Conservation (phyloP, 495 filamentous ascomycete genomes). For the Neurospora terricola region DNA sequence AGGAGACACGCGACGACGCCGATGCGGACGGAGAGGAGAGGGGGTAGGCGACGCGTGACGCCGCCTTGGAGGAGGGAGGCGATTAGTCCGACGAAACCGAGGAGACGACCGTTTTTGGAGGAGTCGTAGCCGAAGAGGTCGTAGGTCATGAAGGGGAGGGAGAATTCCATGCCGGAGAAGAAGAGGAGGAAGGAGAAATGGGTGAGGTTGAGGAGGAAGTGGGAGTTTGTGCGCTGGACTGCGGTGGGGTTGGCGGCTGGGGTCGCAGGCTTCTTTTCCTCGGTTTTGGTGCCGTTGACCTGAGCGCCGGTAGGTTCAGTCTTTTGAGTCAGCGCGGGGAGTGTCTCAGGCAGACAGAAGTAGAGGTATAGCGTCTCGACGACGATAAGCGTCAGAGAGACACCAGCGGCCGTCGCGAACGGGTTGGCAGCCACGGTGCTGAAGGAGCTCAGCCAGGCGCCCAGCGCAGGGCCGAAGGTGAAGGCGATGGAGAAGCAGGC, state of each 20-base stretch:
- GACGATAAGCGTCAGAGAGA: slow-evolving; percentile 73
- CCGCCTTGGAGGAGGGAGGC: slow-evolving; percentile 82
- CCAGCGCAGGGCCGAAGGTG: slow-evolving; percentile 87
- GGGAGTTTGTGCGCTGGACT: slow-evolving; percentile 61
- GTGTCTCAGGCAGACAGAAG: slow-evolving; percentile 76
- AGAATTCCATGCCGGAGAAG: slow-evolving; percentile 96
- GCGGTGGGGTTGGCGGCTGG: slow-evolving; percentile 2
- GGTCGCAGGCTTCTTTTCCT: slow-evolving; percentile 13
- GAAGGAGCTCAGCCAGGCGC: slow-evolving; percentile 69
- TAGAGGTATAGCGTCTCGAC: slow-evolving; percentile 87
- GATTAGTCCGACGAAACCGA: slow-evolving; percentile 89
- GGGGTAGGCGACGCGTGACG: slow-evolving; percentile 70
- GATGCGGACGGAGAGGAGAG: slow-evolving; percentile 64
- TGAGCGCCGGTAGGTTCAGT: not conserved
- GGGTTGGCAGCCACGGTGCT: slow-evolving; percentile 76
- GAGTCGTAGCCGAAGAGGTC: slow-evolving; percentile 80
- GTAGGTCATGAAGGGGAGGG: slow-evolving; percentile 91
- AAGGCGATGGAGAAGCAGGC: slow-evolving; percentile 97
- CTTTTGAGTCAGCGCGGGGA: slow-evolving; percentile 43
- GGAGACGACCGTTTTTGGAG: slow-evolving; percentile 69
- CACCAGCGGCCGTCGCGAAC: slow-evolving; percentile 80
- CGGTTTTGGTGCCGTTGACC: not conserved
- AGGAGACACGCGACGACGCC: slow-evolving; percentile 68
- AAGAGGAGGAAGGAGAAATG: slow-evolving; percentile 91
- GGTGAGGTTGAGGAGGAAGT: slow-evolving; percentile 69